Evolutionary conservation across 495 filamentous ascomycete species (phyloP), one percentile per base, ranked within the genome.

Genomic region (Poronia punctata): DNA sequence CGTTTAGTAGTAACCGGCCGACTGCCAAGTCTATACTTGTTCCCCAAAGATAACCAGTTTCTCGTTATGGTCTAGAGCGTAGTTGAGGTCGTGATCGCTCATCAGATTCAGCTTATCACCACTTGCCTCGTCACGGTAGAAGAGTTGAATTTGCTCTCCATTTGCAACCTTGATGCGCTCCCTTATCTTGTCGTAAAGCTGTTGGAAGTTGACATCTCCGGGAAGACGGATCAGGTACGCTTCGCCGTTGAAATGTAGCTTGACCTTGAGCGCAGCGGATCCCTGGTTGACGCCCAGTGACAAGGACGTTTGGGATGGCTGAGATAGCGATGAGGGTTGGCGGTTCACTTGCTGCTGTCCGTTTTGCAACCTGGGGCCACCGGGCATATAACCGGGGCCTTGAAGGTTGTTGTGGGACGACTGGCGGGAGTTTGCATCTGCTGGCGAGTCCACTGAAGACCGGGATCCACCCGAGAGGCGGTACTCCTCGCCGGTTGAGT

Each of bases 181-280:
- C 34, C 70, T 68, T 21, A 92, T 74, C 52, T 86, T 87, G 39
- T 96, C 88, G 42, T 80, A 82, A 27, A 98, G 73, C 45, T 85
- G 81, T 50, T 74, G 70, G 64, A 83, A 89, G 47, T 68, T 76
- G 49, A 94, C 84, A 28, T 90, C 82, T 4, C 69, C 72, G 2
- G 90, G 86, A 26, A 97, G 82, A 29, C 88, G 81, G 52, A 98
- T 88, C 28, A 89, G 83, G 50, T 95, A 88, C 43, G 88, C 72
- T 48, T 96, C 89, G 50, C 92, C 84, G 48, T 84, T 77, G 67
- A 86, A 93, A 63, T 83, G 89, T 25, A 96, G 81, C 65, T 98
- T 98, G 57, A 98, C 84, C 61, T 95, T 97, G 65, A 95, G 78
- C 16, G 56, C 58, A 5, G 60, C 49, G 10, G 57, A 43, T 12